Evolutionary conservation across 805 yeast species (phyloP).

Genomic region (Limtongozyma cylindracea): DNA sequence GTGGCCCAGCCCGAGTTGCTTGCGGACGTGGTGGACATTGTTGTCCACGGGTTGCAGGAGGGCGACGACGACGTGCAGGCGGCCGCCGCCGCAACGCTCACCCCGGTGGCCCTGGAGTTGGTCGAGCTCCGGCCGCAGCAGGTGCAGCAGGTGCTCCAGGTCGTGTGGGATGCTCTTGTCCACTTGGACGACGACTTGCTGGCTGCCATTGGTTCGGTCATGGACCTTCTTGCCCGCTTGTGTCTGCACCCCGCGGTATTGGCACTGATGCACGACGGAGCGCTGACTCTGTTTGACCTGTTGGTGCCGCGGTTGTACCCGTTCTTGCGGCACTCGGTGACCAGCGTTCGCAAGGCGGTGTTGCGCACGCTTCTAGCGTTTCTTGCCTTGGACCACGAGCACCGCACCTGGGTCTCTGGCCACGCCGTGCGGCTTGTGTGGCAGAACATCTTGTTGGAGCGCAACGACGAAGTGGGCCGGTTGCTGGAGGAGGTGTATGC

Average conservation of each 20-base stretch:
- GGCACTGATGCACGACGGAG: slow-evolving; percentile 33
- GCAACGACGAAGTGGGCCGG: slow-evolving; percentile 43
- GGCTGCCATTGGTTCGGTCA: slow-evolving; percentile 85
- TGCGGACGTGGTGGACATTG: slow-evolving; percentile 59
- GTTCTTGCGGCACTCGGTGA: slow-evolving; percentile 78
- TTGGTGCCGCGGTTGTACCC: slow-evolving; percentile 86
- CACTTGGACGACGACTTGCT: slow-evolving; percentile 78
- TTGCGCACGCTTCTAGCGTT: slow-evolving; percentile 61
- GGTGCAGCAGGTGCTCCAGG: slow-evolving; percentile 23
- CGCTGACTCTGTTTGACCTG: slow-evolving; percentile 33
- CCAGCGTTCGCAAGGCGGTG: slow-evolving; percentile 77
- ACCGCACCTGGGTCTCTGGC: slow-evolving; percentile 56
- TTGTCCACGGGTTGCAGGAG: slow-evolving; percentile 54
- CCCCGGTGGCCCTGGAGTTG: slow-evolving; percentile 78
- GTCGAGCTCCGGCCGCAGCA: slow-evolving; percentile 33
- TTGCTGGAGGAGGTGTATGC: slow-evolving; percentile 39
- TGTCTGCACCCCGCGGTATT: slow-evolving; percentile 66
- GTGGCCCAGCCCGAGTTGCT: slow-evolving; percentile 29
- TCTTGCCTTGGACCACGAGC: slow-evolving; percentile 23
- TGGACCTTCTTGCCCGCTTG: slow-evolving; percentile 76
- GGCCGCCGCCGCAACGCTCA: slow-evolving; percentile 78
- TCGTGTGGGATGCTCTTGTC: slow-evolving; percentile 78
- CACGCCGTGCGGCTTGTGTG: slow-evolving; percentile 49
- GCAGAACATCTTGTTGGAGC: slow-evolving; percentile 80
- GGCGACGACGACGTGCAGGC: slow-evolving; percentile 92